Evolutionary conservation across 139 green algal genomes (phyloP).

Genomic region (Spirogloea muscicola): DNA sequence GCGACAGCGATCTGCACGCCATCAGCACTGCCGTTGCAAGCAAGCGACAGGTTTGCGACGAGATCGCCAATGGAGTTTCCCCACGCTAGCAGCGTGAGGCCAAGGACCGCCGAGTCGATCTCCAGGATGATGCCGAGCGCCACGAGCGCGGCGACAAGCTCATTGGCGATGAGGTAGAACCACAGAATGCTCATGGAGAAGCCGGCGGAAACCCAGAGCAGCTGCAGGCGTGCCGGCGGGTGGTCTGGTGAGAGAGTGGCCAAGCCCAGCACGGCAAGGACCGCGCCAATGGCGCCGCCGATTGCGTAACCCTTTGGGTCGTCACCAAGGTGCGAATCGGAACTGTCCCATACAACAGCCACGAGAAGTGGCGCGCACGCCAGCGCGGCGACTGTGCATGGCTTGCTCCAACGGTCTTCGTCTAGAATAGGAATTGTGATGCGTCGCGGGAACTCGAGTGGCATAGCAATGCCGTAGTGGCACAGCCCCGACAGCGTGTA

Average conservation of each 20-base stretch:
- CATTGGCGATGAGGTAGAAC: slow-evolving; percentile 53
- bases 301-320: no score
- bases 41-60: slow-evolving; percentile 51
- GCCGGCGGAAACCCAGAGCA: slow-evolving; percentile 29
- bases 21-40: slow-evolving; percentile 19
- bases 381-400: slow-evolving; percentile 2
- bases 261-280: no score
- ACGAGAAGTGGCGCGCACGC: slow-evolving; percentile 43
- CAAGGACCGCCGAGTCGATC: slow-evolving; percentile 43
- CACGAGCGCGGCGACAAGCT: slow-evolving; percentile 49
- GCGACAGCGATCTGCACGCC: slow-evolving; percentile 51
- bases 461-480: slow-evolving; percentile 24
- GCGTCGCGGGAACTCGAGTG: slow-evolving; percentile 39
- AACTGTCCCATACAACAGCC: no score
- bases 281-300: no score
- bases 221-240: background rate
- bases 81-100: slow-evolving; percentile 59
- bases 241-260: no score
- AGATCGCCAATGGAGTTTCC: slow-evolving; percentile 60
- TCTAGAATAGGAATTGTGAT: slow-evolving; percentile 47
- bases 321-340: no score
- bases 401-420: slow-evolving; percentile 22
- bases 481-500: background rate
- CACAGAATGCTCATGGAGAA: slow-evolving; percentile 51
- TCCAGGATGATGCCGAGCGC: slow-evolving; percentile 43